Conservation (phyloP, 2,329 filamentous ascomycete genomes). For the Microsporum ferrugineum region DNA sequence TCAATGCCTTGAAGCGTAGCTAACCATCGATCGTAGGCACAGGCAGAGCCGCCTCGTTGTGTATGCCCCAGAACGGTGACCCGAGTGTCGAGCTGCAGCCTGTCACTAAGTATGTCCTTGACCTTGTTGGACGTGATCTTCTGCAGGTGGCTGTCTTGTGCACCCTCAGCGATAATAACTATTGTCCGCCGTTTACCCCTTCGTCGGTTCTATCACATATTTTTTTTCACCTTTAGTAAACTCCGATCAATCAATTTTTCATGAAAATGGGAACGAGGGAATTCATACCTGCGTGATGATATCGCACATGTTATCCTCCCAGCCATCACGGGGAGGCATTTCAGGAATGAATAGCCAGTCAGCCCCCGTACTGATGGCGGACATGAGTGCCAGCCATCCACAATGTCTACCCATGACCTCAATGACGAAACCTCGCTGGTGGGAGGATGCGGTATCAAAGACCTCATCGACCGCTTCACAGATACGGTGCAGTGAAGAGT, state of each 20-base stretch:
- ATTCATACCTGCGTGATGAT: slow-evolving; percentile 57
- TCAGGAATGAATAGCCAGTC: slow-evolving; percentile 97
- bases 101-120: slow-evolving; percentile 73
- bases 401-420: slow-evolving; percentile 98
- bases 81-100: slow-evolving; percentile 75
- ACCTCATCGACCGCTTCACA: slow-evolving; percentile 92
- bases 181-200: slow-evolving; percentile 95
- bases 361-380: slow-evolving; percentile 84
- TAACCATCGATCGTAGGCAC: slow-evolving; percentile 88
- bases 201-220: slow-evolving; percentile 55
- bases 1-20: slow-evolving; percentile 88
- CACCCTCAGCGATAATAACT: slow-evolving; percentile 93
- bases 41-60: slow-evolving; percentile 86
- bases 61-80: slow-evolving; percentile 94
- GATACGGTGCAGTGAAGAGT: slow-evolving; percentile 83
- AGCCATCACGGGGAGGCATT: slow-evolving; percentile 74
- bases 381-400: slow-evolving; percentile 93
- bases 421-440: slow-evolving; percentile 92
- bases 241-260: slow-evolving; percentile 10
- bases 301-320: slow-evolving; percentile 76
- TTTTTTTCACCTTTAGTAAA: slow-evolving; percentile 16
- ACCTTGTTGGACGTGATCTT: slow-evolving; percentile 73
- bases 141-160: slow-evolving; percentile 69
- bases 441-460: slow-evolving; percentile 87
- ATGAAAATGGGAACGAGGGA: background rate